Evolutionary conservation across 108 stramenopile genomes (phyloP).

Genomic region (Skeletonema marinoi): DNA sequence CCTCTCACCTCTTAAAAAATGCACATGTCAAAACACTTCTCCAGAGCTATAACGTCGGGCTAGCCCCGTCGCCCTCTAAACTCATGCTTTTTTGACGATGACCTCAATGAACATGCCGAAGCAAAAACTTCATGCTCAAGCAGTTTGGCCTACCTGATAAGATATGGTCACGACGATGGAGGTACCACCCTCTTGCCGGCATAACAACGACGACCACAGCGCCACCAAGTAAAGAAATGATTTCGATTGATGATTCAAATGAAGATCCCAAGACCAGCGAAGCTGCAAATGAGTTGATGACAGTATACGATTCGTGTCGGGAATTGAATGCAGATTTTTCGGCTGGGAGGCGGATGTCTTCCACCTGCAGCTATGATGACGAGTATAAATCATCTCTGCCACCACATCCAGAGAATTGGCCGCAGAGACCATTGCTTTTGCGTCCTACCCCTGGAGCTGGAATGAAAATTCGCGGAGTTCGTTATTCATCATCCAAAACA

Average conservation of each 20-base stretch:
- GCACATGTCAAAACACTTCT: too few species aligned
- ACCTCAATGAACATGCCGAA: too few species aligned
- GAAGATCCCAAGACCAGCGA: neutral
- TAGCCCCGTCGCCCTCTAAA: too few species aligned
- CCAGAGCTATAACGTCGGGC: too few species aligned
- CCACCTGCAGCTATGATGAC: neutral
- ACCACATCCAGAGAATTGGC: constrained; percentile 50
- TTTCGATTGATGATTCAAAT: neutral
- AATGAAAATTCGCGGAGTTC: constrained; percentile 58
- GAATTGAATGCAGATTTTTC: neutral
- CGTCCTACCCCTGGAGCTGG: constrained; percentile 63
- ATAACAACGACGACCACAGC: too few species aligned
- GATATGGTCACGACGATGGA: too few species aligned
- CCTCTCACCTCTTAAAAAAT: too few species aligned
- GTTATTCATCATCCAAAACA: constrained; percentile 44
- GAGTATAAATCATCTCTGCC: constrained; percentile 6
- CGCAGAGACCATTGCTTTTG: constrained; percentile 63
- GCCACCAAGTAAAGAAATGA: too few species aligned
- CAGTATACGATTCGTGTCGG: neutral
- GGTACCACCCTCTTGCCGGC: too few species aligned
- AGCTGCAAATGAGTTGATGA: neutral
- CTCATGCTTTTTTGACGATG: too few species aligned
- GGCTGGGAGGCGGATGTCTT: neutral
- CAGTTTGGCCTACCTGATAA: too few species aligned
- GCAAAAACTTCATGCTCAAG: too few species aligned